Evolutionary conservation across 2,329 filamentous ascomycete species (phyloP).

Genomic region (Talaromyces pinophilus): DNA sequence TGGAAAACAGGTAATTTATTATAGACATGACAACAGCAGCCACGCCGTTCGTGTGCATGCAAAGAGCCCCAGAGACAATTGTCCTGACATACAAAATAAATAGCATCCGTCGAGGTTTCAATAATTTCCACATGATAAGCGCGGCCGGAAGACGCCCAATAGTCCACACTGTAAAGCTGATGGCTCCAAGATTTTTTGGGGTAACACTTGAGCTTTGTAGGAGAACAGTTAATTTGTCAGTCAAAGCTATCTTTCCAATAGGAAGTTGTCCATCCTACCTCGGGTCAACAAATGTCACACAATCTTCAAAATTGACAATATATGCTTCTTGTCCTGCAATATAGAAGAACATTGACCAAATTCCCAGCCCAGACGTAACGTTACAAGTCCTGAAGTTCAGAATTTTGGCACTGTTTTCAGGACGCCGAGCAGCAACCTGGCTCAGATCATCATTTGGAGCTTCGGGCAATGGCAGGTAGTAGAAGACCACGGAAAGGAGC

Average conservation of each 20-base stretch:
- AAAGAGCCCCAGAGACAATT: constrained; percentile 54
- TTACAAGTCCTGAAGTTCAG: constrained; percentile 54
- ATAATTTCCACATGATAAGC: constrained; percentile 49
- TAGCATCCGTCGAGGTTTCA: constrained; percentile 60
- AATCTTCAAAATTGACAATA: neutral
- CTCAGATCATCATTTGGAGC: constrained; percentile 63
- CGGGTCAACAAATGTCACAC: neutral
- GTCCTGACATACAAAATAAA: constrained; percentile 55
- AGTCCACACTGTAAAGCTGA: constrained; percentile 56
- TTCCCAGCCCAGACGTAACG: constrained; percentile 56
- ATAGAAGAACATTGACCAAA: constrained; percentile 61
- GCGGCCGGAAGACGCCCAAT: constrained; percentile 60
- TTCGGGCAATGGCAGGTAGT: constrained; percentile 63
- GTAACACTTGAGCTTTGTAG: neutral
- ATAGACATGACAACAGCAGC: constrained; percentile 51
- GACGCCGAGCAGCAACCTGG: constrained; percentile 54
- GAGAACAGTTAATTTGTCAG: neutral
- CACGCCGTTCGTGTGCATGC: constrained; percentile 51
- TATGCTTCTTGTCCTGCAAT: constrained; percentile 61
- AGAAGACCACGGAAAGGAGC: constrained; percentile 59
- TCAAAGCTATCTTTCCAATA: neutral
- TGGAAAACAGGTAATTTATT: constrained; percentile 60
- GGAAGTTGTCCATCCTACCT: neutral
- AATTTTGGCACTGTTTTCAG: constrained; percentile 50
- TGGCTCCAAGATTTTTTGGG: neutral